Evolutionary conservation across 1,284 basidiomycete species (phyloP).

Genomic region (Trametes versicolor): DNA sequence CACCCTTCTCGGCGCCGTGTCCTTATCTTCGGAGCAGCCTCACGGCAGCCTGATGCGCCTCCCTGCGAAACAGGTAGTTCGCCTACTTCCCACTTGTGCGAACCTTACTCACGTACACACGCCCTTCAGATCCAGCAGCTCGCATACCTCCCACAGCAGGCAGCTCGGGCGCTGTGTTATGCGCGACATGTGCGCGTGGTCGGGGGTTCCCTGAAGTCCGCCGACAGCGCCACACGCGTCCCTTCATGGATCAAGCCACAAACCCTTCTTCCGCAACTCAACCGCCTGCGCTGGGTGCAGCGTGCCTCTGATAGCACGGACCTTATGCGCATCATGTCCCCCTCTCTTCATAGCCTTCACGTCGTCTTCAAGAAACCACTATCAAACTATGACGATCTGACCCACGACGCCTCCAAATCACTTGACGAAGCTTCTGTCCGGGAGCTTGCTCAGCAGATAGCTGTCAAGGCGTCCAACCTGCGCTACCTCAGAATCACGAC

Average conservation of each 20-base stretch:
- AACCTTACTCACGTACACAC: background rate
- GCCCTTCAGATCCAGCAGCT: background rate
- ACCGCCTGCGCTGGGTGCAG: conserved; percentile 25
- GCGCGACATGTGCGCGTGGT: conserved; percentile 25
- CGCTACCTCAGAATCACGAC: conserved; percentile 26
- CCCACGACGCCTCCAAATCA: background rate
- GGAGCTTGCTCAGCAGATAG: conserved; percentile 13
- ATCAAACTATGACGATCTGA: background rate
- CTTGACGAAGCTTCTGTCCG: conserved; percentile 18
- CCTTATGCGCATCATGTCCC: conserved; percentile 16
- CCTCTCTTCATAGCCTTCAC: conserved; percentile 26
- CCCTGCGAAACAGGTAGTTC: background rate
- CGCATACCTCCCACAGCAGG: conserved; percentile 1
- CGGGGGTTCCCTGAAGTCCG: conserved; percentile 8
- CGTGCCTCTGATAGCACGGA: conserved; percentile 4
- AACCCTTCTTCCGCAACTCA: conserved; percentile 16
- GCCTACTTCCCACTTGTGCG: background rate
- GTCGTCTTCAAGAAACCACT: conserved; percentile 19
- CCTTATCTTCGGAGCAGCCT: background rate
- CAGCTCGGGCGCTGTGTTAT: conserved; percentile 17
- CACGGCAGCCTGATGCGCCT: background rate
- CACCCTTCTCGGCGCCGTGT: background rate
- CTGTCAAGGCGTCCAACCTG: conserved; percentile 14
- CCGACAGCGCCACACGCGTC: background rate
- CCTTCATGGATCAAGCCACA: background rate